Base-by-base conservation (phyloP, 2,329 filamentous ascomycete genomes). In the Xylariaceae sp. region DNA sequence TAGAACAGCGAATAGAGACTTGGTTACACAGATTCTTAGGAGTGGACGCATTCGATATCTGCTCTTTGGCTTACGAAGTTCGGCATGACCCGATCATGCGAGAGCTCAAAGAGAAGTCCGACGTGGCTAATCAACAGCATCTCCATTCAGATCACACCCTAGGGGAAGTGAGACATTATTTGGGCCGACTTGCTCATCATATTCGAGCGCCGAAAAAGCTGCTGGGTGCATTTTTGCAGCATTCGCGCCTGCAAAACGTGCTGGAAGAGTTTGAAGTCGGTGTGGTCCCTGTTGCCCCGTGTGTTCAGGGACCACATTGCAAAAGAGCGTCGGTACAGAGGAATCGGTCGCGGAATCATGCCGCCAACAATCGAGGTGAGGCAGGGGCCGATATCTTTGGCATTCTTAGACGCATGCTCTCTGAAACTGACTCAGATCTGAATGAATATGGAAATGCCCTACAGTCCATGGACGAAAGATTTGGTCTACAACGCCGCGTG, bases 131-230 rank as follows among this genome's bases (percentile, higher is more conserved):
- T 38, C 5, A 38, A 38, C 34, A 38, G 10, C 22, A 28, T 28
- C 7, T 7, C 22, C 4, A 28, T 28, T 28, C 22, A 28, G 22
- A 7, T 28, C 22, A 7, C 22, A 28, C 22, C 22, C 22, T 74
- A 50, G 50, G 55, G 4, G 39, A 44, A 3, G 63, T 71, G 5
- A 62, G 64, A 5, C 78, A 80, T 57, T 66, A 68, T 33, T 60
- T 81, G 7, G 75, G 77, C 2, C 68, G 76, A 1, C 59, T 81
- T 2, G 72, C 71, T n/a, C 62, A 73, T 18, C 73, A 73, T 47
- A 60, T 75, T 2, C 68, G 74, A 10, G 70, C 72, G 1, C 62
- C 69, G 0, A 64, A 66, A 4, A 55, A 70, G 9, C 64, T 81
- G 1, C 45, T 78, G 1, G 56, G 65, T 6, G 67, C 72, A 46